Conservation (phyloP, 129 eudicot genomes). For the Lactuca saligna region DNA sequence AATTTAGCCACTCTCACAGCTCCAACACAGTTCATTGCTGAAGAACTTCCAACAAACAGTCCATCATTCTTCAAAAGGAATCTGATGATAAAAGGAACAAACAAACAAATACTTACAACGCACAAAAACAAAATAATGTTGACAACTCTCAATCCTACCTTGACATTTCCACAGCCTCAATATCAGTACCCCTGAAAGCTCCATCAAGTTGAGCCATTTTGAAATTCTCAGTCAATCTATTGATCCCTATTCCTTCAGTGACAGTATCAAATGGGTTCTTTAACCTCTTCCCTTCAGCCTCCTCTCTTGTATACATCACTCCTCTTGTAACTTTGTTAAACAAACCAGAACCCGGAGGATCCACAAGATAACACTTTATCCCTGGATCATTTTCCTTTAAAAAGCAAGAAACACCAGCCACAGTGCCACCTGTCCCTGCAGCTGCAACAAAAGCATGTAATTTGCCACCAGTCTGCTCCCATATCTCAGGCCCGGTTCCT, state of each 20-base stretch:
- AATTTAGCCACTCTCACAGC: slow-evolving; percentile 76
- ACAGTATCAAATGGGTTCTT: slow-evolving; percentile 95
- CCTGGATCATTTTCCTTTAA: slow-evolving; percentile 76
- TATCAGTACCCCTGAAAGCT: slow-evolving; percentile 88
- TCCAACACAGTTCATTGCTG: slow-evolving; percentile 99
- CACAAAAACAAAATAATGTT: background rate
- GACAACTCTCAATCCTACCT: slow-evolving; percentile 45
- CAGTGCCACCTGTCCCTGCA: slow-evolving; percentile 97
- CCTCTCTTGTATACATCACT: slow-evolving; percentile 97
- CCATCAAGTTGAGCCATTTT: slow-evolving; percentile 88
- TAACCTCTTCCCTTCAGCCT: slow-evolving; percentile 94
- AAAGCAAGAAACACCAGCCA: slow-evolving; percentile 84
- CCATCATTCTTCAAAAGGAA: slow-evolving; percentile 81
- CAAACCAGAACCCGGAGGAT: slow-evolving; percentile 99
- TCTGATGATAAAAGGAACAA: slow-evolving; percentile 35
- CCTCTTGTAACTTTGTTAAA: slow-evolving; percentile 92
- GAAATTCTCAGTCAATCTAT: slow-evolving; percentile 81
- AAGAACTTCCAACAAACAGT: slow-evolving; percentile 91
- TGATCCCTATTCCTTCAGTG: slow-evolving; percentile 97
- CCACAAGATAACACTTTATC: slow-evolving; percentile 81
- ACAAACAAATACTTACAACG: background rate
- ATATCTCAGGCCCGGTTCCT: slow-evolving; percentile 95
- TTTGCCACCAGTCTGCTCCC: slow-evolving; percentile 80
- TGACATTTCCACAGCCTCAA: slow-evolving; percentile 97
- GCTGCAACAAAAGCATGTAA: slow-evolving; percentile 90